These are phyloP conservation scores for Cylindrotheca fusiformis DNA, from an alignment of 108 stramenopile species.

Conservation along the genomic window DNA sequence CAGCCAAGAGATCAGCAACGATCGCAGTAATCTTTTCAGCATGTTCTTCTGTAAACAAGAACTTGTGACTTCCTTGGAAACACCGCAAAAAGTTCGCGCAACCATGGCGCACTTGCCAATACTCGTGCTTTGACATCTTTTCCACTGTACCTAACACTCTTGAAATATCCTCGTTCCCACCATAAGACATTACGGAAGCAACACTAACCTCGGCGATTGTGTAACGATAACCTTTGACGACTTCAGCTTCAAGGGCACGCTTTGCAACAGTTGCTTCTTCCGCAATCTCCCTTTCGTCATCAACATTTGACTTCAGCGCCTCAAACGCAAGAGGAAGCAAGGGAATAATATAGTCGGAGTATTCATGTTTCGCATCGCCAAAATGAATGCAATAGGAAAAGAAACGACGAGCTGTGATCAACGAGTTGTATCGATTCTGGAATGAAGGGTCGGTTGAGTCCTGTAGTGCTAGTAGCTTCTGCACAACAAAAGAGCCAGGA, in stretches of 20 bases:
- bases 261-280: conserved; percentile 62
- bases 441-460: conserved; percentile 36
- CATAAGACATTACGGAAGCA: conserved; percentile 65
- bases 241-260: conserved; percentile 77
- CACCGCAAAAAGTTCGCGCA: conserved; percentile 78
- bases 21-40: conserved; percentile 45
- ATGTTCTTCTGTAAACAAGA: conserved; percentile 65
- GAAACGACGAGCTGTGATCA: conserved; percentile 83
- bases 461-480: conserved; percentile 44
- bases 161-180: conserved; percentile 51
- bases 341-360: conserved; percentile 70
- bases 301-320: conserved; percentile 53
- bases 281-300: conserved; percentile 28
- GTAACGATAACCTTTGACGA: conserved; percentile 77
- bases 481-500: conserved; percentile 60
- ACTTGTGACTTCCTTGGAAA: conserved; percentile 84
- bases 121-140: conserved; percentile 48
- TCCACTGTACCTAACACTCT: conserved; percentile 54
- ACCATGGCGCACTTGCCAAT: conserved; percentile 89
- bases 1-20: conserved; percentile 65
- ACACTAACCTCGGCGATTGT: conserved; percentile 75
- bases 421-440: conserved; percentile 61
- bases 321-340: conserved; percentile 78
- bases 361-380: conserved; percentile 82
- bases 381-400: conserved; percentile 79